Evolutionary conservation across 164 flowering plant species (phyloP), one percentile per base, ranked within the genome.

Genomic region (Vitis labrusca): DNA sequence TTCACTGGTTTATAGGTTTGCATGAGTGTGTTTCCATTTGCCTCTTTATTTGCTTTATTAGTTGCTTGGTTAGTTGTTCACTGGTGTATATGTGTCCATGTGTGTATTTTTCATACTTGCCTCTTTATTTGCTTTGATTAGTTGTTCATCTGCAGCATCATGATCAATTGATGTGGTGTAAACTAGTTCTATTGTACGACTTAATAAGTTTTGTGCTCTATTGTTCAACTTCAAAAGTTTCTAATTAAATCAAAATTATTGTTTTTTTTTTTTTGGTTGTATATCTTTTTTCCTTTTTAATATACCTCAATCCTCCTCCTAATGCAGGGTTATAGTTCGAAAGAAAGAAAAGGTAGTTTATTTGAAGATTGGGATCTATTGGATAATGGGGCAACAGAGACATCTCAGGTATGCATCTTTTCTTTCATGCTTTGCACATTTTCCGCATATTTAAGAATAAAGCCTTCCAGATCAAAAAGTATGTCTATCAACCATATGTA

Each of bases 311-410:
- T 23, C 27, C 10, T 65, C 48, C 54, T 68, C 59, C 51, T 59
- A 14, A 55, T 75, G 64, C 84, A 96, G 99, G 99, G 99, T 32
- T 96, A 86, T 68, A 83, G 77, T 79, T 92, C 99, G 63, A 84
- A 80, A 76, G 99, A 92, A 52, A 81, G 82, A 19, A 92, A 85
- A 74, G 82, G 86, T 50, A 67, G 73, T 60, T 63, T 84, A 3
- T 88, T 92, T 82, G 89, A 93, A 74, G 97, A 92, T 59, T 96
- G 98, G 99, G 97, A 94, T 78, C 85, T 96, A 65, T 85, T 91
- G 50, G 99, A 92, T 71, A 78, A 83, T 32, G 91, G 91, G 44
- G 82, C 81, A 30, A 60, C 81, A 49, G 92, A 91, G 64, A 64
- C 76, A 57, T 82, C 97, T 32, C 94, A 93, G 92, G 99, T 93